These are phyloP conservation scores for Albophoma yamanashiensis DNA, from an alignment of 2,329 filamentous ascomycete species.

Conservation along the genomic window DNA sequence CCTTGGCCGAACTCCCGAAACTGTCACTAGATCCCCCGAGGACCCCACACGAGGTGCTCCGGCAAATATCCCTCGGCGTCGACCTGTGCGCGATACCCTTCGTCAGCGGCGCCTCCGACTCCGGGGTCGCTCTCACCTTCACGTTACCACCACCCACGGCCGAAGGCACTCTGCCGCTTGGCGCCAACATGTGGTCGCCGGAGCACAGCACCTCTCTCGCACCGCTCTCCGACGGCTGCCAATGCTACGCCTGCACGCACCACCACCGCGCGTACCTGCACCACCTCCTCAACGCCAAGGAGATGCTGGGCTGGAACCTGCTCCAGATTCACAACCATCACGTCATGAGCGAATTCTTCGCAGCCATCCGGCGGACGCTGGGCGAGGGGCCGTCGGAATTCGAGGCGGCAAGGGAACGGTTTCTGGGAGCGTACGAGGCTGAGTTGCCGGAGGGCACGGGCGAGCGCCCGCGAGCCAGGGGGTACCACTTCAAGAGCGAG, in stretches of 20 bases:
- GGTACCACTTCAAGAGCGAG: slow-evolving; percentile 70
- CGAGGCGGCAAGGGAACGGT: slow-evolving; percentile 32
- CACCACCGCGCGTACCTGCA: slow-evolving; percentile 84
- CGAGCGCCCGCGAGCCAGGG: slow-evolving; percentile 65
- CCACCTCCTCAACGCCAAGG: slow-evolving; percentile 79
- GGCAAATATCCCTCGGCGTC: slow-evolving; percentile 64
- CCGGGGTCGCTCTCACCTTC: slow-evolving; percentile 76
- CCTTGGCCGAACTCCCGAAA: slow-evolving; percentile 55
- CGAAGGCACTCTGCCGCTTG: slow-evolving; percentile 40
- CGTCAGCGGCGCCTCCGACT: slow-evolving; percentile 63
- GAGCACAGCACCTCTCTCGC: slow-evolving; percentile 49
- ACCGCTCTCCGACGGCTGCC: slow-evolving; percentile 54
- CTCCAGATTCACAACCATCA: slow-evolving; percentile 88
- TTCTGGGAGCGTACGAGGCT: slow-evolving; percentile 50
- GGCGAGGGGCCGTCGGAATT: slow-evolving; percentile 46
- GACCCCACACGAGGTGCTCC: slow-evolving; percentile 67
- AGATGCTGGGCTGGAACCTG: slow-evolving; percentile 94
- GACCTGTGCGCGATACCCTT: slow-evolving; percentile 76
- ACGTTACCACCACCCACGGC: slow-evolving; percentile 45
- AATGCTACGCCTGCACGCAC: slow-evolving; percentile 71
- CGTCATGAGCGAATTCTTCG: slow-evolving; percentile 63
- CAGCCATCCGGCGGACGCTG: slow-evolving; percentile 56
- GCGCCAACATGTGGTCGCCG: slow-evolving; percentile 65
- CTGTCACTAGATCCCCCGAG: slow-evolving; percentile 60
- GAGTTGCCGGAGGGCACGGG: slow-evolving; percentile 66